Evolutionary conservation across 2,329 filamentous ascomycete species (phyloP).

Genomic region (Coleophoma cylindrospora): DNA sequence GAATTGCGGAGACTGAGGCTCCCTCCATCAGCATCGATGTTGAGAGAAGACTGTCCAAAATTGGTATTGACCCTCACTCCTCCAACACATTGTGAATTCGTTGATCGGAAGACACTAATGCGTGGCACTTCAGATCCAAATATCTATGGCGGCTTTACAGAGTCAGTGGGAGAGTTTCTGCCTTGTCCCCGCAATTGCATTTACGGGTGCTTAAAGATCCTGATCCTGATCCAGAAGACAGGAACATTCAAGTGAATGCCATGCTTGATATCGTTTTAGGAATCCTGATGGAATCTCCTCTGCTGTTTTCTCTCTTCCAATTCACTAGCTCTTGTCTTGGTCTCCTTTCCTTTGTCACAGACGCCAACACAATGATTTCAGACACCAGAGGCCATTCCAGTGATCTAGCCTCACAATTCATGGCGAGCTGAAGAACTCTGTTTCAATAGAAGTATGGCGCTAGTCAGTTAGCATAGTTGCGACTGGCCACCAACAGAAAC

Average conservation of each 20-base stretch:
- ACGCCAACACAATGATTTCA: not conserved
- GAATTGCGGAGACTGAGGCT: constrained; percentile 53
- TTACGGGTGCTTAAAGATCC: no score
- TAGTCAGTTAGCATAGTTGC: not conserved
- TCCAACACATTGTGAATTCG: not conserved
- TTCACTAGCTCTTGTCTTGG: not conserved
- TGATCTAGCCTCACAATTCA: no score
- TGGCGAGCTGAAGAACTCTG: no score
- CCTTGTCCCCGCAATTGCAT: not conserved
- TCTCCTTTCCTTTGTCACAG: not conserved
- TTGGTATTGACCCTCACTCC: constrained; percentile 30
- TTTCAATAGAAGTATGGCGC: no score
- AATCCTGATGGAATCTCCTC: not conserved
- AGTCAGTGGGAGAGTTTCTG: constrained; percentile 44
- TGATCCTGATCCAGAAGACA: no score
- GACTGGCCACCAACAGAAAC: constrained; percentile 1
- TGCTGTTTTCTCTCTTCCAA: not conserved
- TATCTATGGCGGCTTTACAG: constrained; percentile 80
- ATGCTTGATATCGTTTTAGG: not conserved
- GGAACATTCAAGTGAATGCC: no score
- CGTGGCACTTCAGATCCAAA: constrained; percentile 49
- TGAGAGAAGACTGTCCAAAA: constrained; percentile 61
- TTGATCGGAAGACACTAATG: not conserved
- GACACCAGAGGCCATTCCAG: no score
- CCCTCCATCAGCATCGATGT: constrained; percentile 64